Base-by-base conservation (phyloP, 305 asterid species). In the Fraxinus baroniana region DNA sequence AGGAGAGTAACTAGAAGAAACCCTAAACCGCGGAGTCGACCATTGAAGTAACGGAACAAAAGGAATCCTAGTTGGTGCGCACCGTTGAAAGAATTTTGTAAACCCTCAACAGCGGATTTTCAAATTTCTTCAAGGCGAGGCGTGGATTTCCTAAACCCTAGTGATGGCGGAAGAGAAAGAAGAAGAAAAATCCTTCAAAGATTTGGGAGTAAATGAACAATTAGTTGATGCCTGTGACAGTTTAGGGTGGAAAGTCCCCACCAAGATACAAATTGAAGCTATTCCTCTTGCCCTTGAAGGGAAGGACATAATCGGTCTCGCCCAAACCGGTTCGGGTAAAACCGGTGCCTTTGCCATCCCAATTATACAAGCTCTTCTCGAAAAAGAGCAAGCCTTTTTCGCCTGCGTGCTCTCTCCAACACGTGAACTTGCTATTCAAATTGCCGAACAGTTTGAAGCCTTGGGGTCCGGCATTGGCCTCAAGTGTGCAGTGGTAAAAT, bases 251-350 rank as follows among this genome's bases (percentile, higher is more conserved):
- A 91, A 89, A 86, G 79, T 6, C 44, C 98, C 98, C 3, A 84
- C 97, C 7, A 93, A 83, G 82, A 94, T 95, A 46, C 98, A 95
- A 85, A 76, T 87, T 15, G 97, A 95, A 85, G 89, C 98, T 33
- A 94, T 95, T 60, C 98, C 98, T 24, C 86, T 84, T 72, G 98
- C 97, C 0, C 84, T 95, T 0, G 87, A 91, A 80, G 98, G 98
- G 6, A 93, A 85, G 80, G 98, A 95, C 82, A 82, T 95, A 6
- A 94, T 95, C 77, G 98, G 94, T 33, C 97, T 95, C 4, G 97
- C 97, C 7, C 97, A 94, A 87, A 95, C 99, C 5, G 98, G 99
- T 79, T 95, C 99, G 3, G 99, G 98, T 46, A 94, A 95, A 88
- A 95, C 99, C 9, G 99, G 95, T 0, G 99, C 99, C 1, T 94